Evolutionary conservation across 805 yeast species (phyloP).

Genomic region (Zygosaccharomyces gambellarensis): DNA sequence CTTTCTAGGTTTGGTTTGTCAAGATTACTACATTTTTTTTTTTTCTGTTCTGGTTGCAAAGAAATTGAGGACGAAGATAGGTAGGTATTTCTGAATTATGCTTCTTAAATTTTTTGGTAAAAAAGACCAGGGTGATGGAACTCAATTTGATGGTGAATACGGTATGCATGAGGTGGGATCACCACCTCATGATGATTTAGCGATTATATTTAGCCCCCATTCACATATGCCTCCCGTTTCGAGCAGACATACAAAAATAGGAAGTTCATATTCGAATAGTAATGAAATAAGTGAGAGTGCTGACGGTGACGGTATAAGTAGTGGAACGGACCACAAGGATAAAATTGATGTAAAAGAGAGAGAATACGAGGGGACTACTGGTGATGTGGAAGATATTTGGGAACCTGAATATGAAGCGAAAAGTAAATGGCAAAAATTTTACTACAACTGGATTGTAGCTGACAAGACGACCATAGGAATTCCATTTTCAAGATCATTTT

Average conservation of each 20-base stretch:
- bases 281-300: background rate
- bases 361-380: background rate
- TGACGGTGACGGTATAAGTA: background rate
- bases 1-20: no score
- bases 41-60: background rate
- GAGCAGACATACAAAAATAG: background rate
- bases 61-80: background rate
- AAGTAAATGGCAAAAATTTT: conserved; percentile 22
- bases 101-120: background rate
- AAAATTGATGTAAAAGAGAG: background rate
- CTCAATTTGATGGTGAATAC: background rate
- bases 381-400: conserved; percentile 2
- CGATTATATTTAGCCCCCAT: conserved; percentile 17
- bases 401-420: conserved; percentile 9
- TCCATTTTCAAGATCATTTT: conserved; percentile 56
- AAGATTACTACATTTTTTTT: no score
- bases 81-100: background rate
- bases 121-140: background rate
- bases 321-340: background rate
- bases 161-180: background rate
- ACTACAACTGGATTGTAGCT: conserved; percentile 23
- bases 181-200: conserved; percentile 14
- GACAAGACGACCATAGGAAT: conserved; percentile 37
- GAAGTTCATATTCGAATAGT: background rate
- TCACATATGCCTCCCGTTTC: conserved; percentile 1